These are phyloP conservation scores for Malus hybrid DNA, from an alignment of 331 rosid species.

Conservation along the genomic window DNA sequence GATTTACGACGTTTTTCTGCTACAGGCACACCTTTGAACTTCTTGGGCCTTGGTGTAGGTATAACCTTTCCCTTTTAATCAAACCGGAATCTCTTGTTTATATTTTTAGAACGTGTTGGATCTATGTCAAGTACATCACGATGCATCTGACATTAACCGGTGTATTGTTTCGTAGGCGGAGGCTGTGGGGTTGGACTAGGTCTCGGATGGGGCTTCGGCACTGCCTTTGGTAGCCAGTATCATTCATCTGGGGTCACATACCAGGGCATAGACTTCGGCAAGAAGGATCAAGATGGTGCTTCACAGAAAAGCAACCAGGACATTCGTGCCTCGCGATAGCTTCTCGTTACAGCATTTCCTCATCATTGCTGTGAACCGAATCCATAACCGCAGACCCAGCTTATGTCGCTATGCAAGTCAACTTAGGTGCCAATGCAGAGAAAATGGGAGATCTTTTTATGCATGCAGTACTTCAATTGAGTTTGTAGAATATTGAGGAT, in stretches of 20 bases:
- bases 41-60: constrained; percentile 93
- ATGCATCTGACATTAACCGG: background rate
- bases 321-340: constrained; percentile 28
- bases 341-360: background rate
- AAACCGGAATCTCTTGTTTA: background rate
- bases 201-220: constrained; percentile 98
- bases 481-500: background rate
- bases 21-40: constrained; percentile 80
- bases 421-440: background rate
- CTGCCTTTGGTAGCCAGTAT: constrained; percentile 85
- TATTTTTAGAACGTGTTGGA: background rate
- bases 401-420: too few relatives aligned
- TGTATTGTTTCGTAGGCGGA: constrained; percentile 62
- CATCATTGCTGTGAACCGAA: too few relatives aligned
- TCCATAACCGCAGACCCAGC: too few relatives aligned
- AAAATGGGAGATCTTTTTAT: background rate
- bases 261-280: constrained; percentile 62
- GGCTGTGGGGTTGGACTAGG: constrained; percentile 98
- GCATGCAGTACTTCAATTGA: background rate
- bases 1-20: constrained; percentile 7
- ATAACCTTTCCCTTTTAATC: constrained; percentile 15
- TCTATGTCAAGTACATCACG: background rate
- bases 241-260: constrained; percentile 57
- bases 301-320: constrained; percentile 30
- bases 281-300: constrained; percentile 27